Percentiles rank a stretch among this genome's conserved stretches.
Evolutionary conservation across 257 asterid species (phyloP).

Genomic region (Petrea volubilis): DNA sequence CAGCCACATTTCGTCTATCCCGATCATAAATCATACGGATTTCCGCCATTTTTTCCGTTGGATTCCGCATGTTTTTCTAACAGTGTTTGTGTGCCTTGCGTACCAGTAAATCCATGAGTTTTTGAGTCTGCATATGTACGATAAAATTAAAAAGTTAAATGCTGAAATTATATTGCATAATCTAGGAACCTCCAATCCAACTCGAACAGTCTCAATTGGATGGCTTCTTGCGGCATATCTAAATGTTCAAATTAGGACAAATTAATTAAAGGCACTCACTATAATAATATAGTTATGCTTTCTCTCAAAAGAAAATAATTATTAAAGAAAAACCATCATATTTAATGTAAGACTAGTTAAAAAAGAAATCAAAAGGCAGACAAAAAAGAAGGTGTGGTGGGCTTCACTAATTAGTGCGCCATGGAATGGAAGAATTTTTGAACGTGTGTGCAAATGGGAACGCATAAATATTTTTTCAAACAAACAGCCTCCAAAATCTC

Average conservation of each 20-base stretch:
- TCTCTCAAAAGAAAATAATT: not conserved
- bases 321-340: not conserved
- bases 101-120: not conserved
- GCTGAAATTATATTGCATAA: too few species aligned
- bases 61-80: too few species aligned
- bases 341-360: not conserved
- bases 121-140: not conserved
- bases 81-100: too few species aligned
- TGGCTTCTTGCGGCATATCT: not conserved
- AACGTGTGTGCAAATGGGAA: slow-evolving; percentile 16
- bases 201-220: not conserved
- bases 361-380: not conserved
- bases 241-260: not conserved
- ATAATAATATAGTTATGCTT: not conserved
- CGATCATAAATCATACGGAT: too few species aligned
- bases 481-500: too few species aligned
- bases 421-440: slow-evolving; percentile 11
- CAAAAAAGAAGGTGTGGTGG: slow-evolving; percentile 11
- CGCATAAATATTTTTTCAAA: not conserved
- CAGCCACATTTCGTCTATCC: too few species aligned
- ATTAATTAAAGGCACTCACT: not conserved
- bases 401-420: slow-evolving; percentile 6
- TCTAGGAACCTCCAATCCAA: too few species aligned
- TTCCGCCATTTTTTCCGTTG: too few species aligned
- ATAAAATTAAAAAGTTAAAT: too few species aligned